Percentiles rank a stretch among this genome's conserved stretches.
phyloP scores from a whole-genome alignment of 148 eudicot genomes.

The Rhododendron ferrugineum region DNA sequence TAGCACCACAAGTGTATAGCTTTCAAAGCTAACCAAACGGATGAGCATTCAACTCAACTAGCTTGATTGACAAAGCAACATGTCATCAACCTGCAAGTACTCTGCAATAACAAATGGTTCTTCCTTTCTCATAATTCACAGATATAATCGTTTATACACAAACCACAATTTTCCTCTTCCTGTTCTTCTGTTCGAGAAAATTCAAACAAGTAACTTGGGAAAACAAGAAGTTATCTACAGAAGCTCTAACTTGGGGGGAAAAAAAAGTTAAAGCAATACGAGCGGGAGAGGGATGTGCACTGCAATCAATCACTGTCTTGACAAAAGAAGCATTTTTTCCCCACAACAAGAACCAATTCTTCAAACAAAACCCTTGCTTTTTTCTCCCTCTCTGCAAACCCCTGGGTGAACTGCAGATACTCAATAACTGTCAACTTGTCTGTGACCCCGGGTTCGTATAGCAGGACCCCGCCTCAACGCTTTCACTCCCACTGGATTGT shows the following conservation, averaged over 20 bases:
- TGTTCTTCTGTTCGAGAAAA: neutral
- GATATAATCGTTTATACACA: neutral
- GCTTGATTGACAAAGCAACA: neutral
- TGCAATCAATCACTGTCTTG: neutral
- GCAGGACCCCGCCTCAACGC: slow-evolving; percentile 56
- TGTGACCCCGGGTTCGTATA: slow-evolving; percentile 12
- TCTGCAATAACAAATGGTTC: neutral
- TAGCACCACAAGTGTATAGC: neutral
- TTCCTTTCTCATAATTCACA: neutral
- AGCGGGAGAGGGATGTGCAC: neutral
- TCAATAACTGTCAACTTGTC: slow-evolving; percentile 20
- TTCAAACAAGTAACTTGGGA: neutral
- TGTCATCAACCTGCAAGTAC: neutral
- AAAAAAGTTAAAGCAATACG: neutral
- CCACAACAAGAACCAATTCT: neutral
- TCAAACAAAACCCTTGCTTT: neutral
- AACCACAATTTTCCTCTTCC: neutral
- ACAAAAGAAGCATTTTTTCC: neutral
- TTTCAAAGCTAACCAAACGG: neutral
- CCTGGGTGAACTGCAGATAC: neutral
- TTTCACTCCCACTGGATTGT: slow-evolving; percentile 54
- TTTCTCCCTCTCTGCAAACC: neutral
- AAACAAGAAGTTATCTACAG: neutral
- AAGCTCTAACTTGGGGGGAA: neutral
- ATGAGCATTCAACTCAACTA: neutral